Evolutionary conservation across 2,329 filamentous ascomycete genomes (phyloP).

Genomic region (Fusarium xyrophilum): DNA sequence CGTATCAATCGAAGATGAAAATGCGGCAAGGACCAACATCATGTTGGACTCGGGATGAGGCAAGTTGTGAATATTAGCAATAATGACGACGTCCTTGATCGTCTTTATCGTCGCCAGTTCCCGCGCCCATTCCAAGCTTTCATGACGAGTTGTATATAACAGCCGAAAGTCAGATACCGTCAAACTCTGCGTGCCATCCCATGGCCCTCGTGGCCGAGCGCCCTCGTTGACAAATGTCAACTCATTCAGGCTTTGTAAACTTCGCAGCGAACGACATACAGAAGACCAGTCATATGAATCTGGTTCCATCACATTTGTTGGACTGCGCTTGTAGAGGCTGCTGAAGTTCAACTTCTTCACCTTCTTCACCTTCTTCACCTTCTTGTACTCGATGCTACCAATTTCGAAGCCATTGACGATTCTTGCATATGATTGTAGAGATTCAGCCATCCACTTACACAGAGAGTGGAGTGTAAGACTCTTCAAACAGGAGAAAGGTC

Average conservation of each 20-base stretch:
- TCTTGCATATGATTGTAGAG: neutral
- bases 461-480: slow-evolving; percentile 1
- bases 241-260: slow-evolving; percentile 49
- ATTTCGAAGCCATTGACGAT: neutral
- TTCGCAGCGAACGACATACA: slow-evolving; percentile 58
- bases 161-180: slow-evolving; percentile 56
- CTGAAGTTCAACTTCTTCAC: neutral
- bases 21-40: slow-evolving; percentile 65
- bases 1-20: slow-evolving; percentile 65
- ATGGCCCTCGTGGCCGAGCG: slow-evolving; percentile 58
- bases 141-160: slow-evolving; percentile 53
- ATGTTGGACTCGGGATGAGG: slow-evolving; percentile 59
- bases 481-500: slow-evolving; percentile 2
- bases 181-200: slow-evolving; percentile 57
- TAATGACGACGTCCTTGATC: slow-evolving; percentile 58
- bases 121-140: slow-evolving; percentile 64
- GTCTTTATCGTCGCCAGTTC: slow-evolving; percentile 60
- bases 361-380: too few relatives aligned
- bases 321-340: slow-evolving; percentile 62
- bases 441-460: slow-evolving; percentile 4
- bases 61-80: slow-evolving; percentile 61
- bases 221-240: slow-evolving; percentile 62
- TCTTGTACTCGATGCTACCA: neutral
- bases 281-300: slow-evolving; percentile 60
- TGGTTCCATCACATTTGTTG: slow-evolving; percentile 47